Evolutionary conservation across 2,329 filamentous ascomycete genomes (phyloP), one percentile per base, ranked within the genome.

Genomic region (Xylariales sp.): DNA sequence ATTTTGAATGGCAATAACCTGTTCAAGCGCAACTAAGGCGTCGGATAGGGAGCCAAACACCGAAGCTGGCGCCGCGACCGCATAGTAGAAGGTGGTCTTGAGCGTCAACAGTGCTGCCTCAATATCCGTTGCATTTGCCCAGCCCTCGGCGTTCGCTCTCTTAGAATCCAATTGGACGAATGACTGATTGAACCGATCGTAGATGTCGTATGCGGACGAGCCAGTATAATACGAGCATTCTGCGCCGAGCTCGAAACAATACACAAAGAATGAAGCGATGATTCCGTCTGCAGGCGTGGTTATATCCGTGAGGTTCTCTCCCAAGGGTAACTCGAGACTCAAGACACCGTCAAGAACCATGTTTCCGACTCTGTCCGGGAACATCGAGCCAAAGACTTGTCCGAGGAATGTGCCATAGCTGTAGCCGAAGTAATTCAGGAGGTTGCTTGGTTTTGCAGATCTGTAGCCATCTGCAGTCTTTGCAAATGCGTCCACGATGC

Each of bases 331-430:
- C 5, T 67, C 48, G 39, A 63, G 54, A 49, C 59, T 58, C 39
- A 63, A 43, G 18, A 67, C 64, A 34, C 53, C 64, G 28, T 67
- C 64, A 18, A 67, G 34, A 23, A 67, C 64, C 60, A 64, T 67
- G 16, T 59, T 57, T 5, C 59, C 64, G 2, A 64, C 54, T 49
- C 59, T 63, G 8, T 57, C 59, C 5, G 64, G 59, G 32, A 63
- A 67, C 64, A 67, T 57, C 14, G 64, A 64, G 48, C 59, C 64
- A 23, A 67, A 67, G 48, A 67, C 60, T 28, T 67, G 64, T 1
- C 64, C 64, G 5, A 67, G 64, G 32, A 67, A 67, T 36, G 64
- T 67, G 0, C 59, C 64, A 30, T 67, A 67, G 39, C 64, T 67
- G 16, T 67, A 63, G n/a, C 64, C 64, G 41, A 67, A 67, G 39